These are phyloP conservation scores for Pyricularia pennisetigena DNA, from an alignment of 2,329 filamentous ascomycete genomes.

Conservation along the genomic window DNA sequence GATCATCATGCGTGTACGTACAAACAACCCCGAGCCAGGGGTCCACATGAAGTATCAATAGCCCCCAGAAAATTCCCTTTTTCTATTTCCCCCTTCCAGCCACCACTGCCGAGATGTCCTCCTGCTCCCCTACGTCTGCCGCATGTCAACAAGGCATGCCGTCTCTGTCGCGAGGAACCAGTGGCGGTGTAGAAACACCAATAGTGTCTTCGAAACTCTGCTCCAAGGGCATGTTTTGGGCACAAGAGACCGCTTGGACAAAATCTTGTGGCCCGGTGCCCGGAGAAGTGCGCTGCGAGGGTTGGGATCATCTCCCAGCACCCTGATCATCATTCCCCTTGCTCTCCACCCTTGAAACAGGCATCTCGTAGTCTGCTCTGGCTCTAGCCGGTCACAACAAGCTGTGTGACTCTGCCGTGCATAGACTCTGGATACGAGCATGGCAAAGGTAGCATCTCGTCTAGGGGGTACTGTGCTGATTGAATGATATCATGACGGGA, in stretches of 20 bases:
- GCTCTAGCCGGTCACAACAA: not conserved
- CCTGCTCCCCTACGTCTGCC: not conserved
- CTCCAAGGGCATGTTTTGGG: not conserved
- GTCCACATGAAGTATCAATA: not conserved
- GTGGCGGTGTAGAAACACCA: not conserved
- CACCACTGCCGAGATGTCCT: not conserved
- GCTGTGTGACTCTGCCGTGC: too few relatives aligned
- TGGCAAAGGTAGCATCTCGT: not conserved
- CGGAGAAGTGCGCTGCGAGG: not conserved
- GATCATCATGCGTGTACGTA: not conserved
- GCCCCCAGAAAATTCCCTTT: not conserved
- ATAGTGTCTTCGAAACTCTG: not conserved
- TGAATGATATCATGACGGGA: not conserved
- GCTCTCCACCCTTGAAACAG: not conserved
- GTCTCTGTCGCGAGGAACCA: not conserved
- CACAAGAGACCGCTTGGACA: not conserved
- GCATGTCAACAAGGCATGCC: not conserved
- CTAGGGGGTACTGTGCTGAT: not conserved
- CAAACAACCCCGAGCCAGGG: not conserved
- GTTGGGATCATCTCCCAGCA: not conserved
- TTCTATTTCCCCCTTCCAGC: not conserved
- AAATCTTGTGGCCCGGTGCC: not conserved
- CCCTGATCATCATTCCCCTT: not conserved
- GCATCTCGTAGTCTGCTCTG: not conserved
- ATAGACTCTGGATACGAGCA: too few relatives aligned